phyloP scores from a whole-genome alignment of 2,329 filamentous ascomycete genomes.

The Colletotrichum liriopes region DNA sequence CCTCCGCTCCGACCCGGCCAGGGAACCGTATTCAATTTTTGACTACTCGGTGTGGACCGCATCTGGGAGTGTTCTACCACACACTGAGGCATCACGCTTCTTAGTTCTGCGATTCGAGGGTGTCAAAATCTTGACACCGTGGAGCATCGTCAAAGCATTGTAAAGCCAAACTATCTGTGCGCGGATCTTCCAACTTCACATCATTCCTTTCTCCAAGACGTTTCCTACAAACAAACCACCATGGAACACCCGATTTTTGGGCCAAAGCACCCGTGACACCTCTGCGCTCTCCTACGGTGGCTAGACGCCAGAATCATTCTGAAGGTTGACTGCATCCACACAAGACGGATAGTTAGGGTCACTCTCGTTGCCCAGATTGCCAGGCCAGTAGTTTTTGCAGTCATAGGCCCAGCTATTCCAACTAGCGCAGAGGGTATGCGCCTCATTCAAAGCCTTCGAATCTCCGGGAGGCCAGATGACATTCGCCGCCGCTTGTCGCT shows the following conservation, averaged over 20 bases:
- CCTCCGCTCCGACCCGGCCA: neutral
- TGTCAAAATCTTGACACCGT: neutral
- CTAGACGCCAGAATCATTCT: constrained; percentile 31
- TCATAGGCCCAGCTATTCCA: constrained; percentile 38
- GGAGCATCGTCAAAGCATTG: neutral
- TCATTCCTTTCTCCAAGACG: neutral
- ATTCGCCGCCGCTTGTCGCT: constrained; percentile 22
- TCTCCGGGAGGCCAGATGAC: constrained; percentile 18
- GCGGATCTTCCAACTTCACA: too few species aligned
- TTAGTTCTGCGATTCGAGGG: neutral
- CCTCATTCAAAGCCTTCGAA: constrained; percentile 7
- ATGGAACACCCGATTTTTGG: neutral
- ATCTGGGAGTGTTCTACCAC: too few species aligned
- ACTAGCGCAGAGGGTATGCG: constrained; percentile 18
- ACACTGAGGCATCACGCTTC: neutral
- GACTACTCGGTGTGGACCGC: too few species aligned
- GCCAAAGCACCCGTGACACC: neutral
- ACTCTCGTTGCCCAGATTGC: constrained; percentile 1
- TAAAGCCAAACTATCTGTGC: neutral
- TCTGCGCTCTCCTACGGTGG: fast-evolving
- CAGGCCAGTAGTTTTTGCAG: constrained; percentile 34
- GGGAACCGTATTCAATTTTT: neutral
- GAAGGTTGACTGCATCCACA: neutral
- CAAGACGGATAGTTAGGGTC: constrained; percentile 1
- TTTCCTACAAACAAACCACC: neutral